phyloP scores from a whole-genome alignment of 345 rosid genomes.

The Populus nigra region DNA sequence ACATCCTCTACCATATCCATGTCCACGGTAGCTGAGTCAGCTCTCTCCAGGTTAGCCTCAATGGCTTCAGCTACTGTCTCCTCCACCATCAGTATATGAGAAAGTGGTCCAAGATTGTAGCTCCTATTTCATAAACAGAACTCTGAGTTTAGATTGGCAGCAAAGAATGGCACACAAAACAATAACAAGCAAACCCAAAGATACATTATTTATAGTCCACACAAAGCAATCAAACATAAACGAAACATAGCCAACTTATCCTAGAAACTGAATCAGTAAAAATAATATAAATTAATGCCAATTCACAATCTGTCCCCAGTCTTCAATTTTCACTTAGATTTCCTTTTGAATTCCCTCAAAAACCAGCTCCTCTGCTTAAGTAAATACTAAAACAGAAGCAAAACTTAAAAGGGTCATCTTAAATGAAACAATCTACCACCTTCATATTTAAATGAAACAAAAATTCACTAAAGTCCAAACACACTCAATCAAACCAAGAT shows the following conservation, averaged over 20 bases:
- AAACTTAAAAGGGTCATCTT: background rate
- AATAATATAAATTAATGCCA: background rate
- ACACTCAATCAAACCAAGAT: background rate
- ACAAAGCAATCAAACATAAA: background rate
- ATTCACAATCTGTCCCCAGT: background rate
- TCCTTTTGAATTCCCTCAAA: background rate
- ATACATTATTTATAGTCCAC: background rate
- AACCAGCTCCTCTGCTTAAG: background rate
- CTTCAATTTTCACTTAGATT: background rate
- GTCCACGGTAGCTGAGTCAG: background rate
- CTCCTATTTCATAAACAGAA: background rate
- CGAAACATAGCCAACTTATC: background rate
- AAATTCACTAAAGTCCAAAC: background rate
- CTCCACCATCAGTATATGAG: conserved; percentile 9
- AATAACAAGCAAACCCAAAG: background rate
- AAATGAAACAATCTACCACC: background rate
- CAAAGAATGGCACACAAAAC: background rate
- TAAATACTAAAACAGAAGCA: background rate
- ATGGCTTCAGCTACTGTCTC: conserved; percentile 1
- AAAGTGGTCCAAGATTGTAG: background rate
- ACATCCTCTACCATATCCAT: conserved; percentile 13
- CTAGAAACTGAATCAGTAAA: background rate
- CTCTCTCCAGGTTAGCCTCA: conserved; percentile 1
- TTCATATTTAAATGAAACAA: background rate
- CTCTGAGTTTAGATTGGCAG: background rate